A percentile compares a stretch with the other conserved stretches of the same genome.
These are phyloP conservation scores for Zizania latifolia DNA, from an alignment of 176 grass and related monocot species.

Conservation along the genomic window DNA sequence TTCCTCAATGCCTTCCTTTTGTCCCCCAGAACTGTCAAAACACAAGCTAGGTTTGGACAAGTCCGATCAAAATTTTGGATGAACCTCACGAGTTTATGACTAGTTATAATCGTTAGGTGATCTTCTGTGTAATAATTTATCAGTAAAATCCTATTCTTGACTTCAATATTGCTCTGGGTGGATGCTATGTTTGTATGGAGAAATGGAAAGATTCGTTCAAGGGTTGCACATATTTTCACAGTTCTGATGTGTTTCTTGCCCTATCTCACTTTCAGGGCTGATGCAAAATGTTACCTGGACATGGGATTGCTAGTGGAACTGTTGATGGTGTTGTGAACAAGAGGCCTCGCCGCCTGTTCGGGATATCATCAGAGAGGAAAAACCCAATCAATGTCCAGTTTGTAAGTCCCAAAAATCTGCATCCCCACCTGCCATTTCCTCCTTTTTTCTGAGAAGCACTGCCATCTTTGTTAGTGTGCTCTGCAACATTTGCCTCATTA, in stretches of 20 bases:
- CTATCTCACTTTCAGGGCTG: constrained; percentile 27
- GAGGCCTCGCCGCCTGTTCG: constrained; percentile 32
- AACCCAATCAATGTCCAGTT: constrained; percentile 38
- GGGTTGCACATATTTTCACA: not conserved
- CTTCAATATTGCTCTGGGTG: not conserved
- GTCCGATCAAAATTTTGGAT: not conserved
- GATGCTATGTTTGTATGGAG: not conserved
- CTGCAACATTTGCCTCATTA: constrained; percentile 1
- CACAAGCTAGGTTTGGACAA: not conserved
- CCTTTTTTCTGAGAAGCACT: not conserved
- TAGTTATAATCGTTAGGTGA: not conserved
- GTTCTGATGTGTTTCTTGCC: constrained; percentile 9
- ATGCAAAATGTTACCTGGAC: constrained; percentile 38
- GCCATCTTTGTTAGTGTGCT: not conserved
- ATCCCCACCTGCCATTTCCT: not conserved
- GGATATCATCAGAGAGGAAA: constrained; percentile 40
- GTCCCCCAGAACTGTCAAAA: not conserved
- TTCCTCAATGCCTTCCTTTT: not conserved
- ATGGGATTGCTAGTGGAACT: constrained; percentile 8
- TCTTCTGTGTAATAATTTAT: not conserved
- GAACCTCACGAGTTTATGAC: not conserved
- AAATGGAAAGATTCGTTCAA: not conserved
- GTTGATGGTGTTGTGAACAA: constrained; percentile 24
- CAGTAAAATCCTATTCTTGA: not conserved
- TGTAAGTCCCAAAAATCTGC: constrained; percentile 29